Evolutionary conservation across 2,329 filamentous ascomycete species (phyloP).

Genomic region (Aspergillus pseudonomiae): DNA sequence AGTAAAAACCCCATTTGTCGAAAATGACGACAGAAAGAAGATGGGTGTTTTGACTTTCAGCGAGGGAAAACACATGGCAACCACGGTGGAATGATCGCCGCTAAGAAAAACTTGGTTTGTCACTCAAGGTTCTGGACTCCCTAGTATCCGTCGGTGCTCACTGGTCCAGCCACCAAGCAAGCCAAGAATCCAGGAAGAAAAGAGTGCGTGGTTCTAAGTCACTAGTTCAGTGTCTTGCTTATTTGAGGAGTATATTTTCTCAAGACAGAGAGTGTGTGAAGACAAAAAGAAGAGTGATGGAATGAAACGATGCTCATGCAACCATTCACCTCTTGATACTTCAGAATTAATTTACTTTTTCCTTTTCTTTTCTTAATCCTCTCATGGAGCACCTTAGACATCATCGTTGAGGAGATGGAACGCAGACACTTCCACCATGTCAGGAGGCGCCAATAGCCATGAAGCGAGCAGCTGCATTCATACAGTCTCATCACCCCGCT

Average conservation of each 20-base stretch:
- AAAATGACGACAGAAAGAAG: neutral
- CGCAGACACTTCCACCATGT: slow-evolving; percentile 7
- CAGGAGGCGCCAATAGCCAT: slow-evolving; percentile 14
- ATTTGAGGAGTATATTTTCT: neutral
- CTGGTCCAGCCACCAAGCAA: slow-evolving; percentile 19
- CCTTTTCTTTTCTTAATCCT: neutral
- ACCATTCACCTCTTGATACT: neutral
- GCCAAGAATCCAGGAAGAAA: slow-evolving; percentile 16
- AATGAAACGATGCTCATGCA: slow-evolving; percentile 15
- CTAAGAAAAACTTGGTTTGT: slow-evolving; percentile 18
- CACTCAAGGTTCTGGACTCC: slow-evolving; percentile 14
- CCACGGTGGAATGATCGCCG: slow-evolving; percentile 31
- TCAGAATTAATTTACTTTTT: neutral
- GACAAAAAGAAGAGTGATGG: slow-evolving; percentile 1
- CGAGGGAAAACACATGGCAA: slow-evolving; percentile 27
- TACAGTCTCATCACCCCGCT: slow-evolving; percentile 9
- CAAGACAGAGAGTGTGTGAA: neutral
- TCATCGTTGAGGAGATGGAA: neutral
- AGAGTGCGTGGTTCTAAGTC: slow-evolving; percentile 8
- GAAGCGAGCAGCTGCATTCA: neutral
- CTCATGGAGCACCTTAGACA: neutral
- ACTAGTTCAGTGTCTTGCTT: slow-evolving; percentile 8
- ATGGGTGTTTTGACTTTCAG: slow-evolving; percentile 23
- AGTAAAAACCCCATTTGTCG: neutral
- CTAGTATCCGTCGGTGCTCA: slow-evolving; percentile 13